phyloP scores from a whole-genome alignment of 345 rosid species.

The Raphanus raphanistrum region DNA sequence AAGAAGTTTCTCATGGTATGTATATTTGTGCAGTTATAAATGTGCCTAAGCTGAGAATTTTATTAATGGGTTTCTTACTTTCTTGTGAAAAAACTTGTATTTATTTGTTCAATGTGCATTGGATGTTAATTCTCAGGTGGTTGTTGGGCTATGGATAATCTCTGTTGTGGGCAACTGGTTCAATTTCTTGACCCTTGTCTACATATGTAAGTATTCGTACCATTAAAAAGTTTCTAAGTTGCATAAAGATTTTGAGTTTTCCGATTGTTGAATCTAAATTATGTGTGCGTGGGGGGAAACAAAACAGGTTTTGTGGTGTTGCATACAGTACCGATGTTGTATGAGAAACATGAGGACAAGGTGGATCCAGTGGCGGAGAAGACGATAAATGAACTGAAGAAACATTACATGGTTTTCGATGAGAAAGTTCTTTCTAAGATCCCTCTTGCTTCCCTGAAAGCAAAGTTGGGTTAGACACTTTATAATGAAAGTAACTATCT shows the following conservation, averaged over 20 bases:
- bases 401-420: slow-evolving; percentile 66
- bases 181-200: slow-evolving; percentile 81
- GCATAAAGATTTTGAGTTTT: background rate
- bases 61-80: background rate
- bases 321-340: slow-evolving; percentile 69
- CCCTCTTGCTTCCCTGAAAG: slow-evolving; percentile 57
- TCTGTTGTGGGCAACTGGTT: slow-evolving; percentile 74
- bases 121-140: slow-evolving; percentile 44
- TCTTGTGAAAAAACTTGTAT: background rate
- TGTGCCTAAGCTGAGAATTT: background rate
- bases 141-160: slow-evolving; percentile 63
- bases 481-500: background rate
- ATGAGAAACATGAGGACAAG: slow-evolving; percentile 81
- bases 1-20: slow-evolving; percentile 64
- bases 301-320: slow-evolving; percentile 57
- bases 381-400: slow-evolving; percentile 57
- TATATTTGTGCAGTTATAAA: no score
- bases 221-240: background rate
- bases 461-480: slow-evolving; percentile 37
- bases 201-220: slow-evolving; percentile 41
- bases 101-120: background rate
- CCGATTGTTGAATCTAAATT: background rate
- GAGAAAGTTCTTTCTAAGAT: slow-evolving; percentile 69
- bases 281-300: background rate
- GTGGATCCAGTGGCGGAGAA: slow-evolving; percentile 80